Evolutionary conservation across 306 rosid genomes (phyloP).

Genomic region (Castanea sativa): DNA sequence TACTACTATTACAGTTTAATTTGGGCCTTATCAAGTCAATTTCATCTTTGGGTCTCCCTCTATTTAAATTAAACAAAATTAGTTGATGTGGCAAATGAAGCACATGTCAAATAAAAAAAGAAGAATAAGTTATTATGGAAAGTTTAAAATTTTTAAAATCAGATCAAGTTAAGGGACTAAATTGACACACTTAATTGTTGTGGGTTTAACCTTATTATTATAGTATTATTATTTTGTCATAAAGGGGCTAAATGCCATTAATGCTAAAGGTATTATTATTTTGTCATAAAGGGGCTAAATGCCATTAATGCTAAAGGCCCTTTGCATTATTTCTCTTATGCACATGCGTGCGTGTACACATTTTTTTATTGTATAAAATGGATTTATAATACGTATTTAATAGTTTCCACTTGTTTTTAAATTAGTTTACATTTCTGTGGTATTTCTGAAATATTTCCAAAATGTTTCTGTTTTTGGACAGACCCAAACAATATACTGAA

Average conservation of each 20-base stretch:
- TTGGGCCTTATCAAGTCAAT: too few species aligned
- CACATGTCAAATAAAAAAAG: too few species aligned
- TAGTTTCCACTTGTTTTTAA: not conserved
- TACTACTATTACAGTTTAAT: too few species aligned
- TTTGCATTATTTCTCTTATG: not conserved
- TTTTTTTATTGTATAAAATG: not conserved
- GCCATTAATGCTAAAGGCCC: not conserved
- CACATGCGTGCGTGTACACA: not conserved
- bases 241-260: not conserved
- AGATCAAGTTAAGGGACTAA: too few species aligned
- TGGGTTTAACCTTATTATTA: not conserved
- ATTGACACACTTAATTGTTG: too few species aligned
- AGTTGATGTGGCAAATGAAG: too few species aligned
- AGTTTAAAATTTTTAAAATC: too few species aligned
- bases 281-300: not conserved
- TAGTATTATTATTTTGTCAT: not conserved
- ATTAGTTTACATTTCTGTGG: not conserved
- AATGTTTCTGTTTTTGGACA: not conserved
- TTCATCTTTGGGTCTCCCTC: too few species aligned
- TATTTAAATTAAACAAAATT: too few species aligned
- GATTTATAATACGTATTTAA: not conserved
- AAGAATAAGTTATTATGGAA: too few species aligned
- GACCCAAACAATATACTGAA: not conserved
- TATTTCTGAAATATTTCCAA: not conserved
- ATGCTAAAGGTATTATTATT: not conserved